These are phyloP conservation scores for Xylaria sp. DNA, from an alignment of 2,329 filamentous ascomycete species.

Conservation along the genomic window DNA sequence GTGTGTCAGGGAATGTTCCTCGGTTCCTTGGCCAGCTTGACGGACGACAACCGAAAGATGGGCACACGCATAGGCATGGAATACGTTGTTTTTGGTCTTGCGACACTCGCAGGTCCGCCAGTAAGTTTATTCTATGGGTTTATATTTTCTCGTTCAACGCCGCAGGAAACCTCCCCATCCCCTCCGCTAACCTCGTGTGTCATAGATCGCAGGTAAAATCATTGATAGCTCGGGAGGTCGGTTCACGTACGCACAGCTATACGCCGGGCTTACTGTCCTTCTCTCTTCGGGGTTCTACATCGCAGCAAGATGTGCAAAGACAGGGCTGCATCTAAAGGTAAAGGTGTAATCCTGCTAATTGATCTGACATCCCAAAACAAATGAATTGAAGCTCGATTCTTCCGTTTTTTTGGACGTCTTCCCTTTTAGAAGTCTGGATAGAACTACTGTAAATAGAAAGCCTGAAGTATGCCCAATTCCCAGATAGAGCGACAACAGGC, in stretches of 20 bases:
- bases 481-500: no score
- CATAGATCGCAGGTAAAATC: slow-evolving; percentile 37
- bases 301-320: slow-evolving; percentile 20
- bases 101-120: slow-evolving; percentile 42
- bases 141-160: background rate
- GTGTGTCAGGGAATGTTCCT: slow-evolving; percentile 42
- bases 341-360: slow-evolving; percentile 9
- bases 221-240: slow-evolving; percentile 39
- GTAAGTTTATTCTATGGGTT: slow-evolving; percentile 22
- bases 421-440: no score
- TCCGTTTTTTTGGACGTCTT: no score
- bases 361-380: no score
- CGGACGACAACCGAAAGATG: slow-evolving; percentile 40
- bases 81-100: slow-evolving; percentile 40
- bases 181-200: background rate
- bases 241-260: slow-evolving; percentile 41
- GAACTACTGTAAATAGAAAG: no score
- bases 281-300: slow-evolving; percentile 29
- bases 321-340: slow-evolving; percentile 13
- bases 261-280: slow-evolving; percentile 39
- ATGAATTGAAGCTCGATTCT: no score
- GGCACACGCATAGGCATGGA: slow-evolving; percentile 45
- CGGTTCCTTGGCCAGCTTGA: slow-evolving; percentile 38
- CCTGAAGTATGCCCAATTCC: no score
- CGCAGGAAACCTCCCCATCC: background rate